Percentiles rank a stretch among this genome's conserved stretches.
phyloP scores from a whole-genome alignment of 2,329 filamentous ascomycete genomes.

The Aureobasidium namibiae region DNA sequence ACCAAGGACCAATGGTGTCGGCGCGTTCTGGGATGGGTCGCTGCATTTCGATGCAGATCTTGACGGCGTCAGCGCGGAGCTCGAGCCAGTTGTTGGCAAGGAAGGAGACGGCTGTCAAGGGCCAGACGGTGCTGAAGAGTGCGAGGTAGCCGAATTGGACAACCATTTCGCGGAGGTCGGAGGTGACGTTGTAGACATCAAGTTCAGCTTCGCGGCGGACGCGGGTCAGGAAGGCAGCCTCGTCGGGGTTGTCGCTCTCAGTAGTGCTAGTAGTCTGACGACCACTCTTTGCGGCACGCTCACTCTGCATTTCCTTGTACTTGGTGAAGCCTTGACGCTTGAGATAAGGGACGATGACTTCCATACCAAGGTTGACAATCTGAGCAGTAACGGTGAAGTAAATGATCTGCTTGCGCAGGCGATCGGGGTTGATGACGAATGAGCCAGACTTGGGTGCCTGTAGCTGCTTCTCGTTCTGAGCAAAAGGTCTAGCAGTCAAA shows the following conservation, averaged over 20 bases:
- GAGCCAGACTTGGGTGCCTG: slow-evolving; percentile 42
- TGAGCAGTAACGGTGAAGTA: slow-evolving; percentile 95
- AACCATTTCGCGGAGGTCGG: slow-evolving; percentile 89
- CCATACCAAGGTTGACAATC: slow-evolving; percentile 76
- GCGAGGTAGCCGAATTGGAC: slow-evolving; percentile 77
- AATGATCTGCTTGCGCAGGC: slow-evolving; percentile 84
- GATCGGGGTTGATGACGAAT: slow-evolving; percentile 75
- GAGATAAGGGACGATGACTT: slow-evolving; percentile 75
- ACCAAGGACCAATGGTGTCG: slow-evolving; percentile 90
- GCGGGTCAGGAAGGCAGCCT: slow-evolving; percentile 69
- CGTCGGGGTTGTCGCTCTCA: slow-evolving; percentile 62
- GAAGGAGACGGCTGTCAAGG: slow-evolving; percentile 81
- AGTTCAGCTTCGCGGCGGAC: slow-evolving; percentile 78
- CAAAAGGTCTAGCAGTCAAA: slow-evolving; percentile 64
- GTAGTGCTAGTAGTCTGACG: slow-evolving; percentile 35
- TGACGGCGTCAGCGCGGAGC: slow-evolving; percentile 84
- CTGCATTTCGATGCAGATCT: slow-evolving; percentile 83
- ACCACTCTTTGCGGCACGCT: slow-evolving; percentile 49
- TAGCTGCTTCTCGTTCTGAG: slow-evolving; percentile 64
- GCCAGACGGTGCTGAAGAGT: slow-evolving; percentile 91
- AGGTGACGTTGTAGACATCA: slow-evolving; percentile 78
- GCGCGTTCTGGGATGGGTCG: slow-evolving; percentile 82
- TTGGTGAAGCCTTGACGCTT: slow-evolving; percentile 73
- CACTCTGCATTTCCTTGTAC: slow-evolving; percentile 64
- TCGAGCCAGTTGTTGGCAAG: slow-evolving; percentile 95